Base-by-base conservation (phyloP, 495 filamentous ascomycete species). In the Penicillium nucicola region DNA sequence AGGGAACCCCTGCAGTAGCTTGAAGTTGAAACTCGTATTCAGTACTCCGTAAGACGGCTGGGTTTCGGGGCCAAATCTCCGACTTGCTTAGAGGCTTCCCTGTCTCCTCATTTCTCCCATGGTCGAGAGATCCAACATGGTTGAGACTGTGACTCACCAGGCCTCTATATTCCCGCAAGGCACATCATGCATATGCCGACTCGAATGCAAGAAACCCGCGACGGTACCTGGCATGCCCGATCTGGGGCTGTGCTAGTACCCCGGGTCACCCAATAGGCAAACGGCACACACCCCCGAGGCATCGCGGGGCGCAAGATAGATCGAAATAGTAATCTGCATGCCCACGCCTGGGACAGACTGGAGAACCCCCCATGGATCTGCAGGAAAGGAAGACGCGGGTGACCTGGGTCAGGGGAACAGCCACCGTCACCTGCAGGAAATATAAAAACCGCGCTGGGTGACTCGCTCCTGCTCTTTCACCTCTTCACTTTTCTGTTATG, bases 391-490 rank as follows among this genome's bases (percentile, higher is more conserved):
- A n/a, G 15, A 48, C 25, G 28, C 45, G 22, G 22, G 13, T 54
- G 50, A 52, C 52, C 43, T 36, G 57, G 55, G 50, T 57, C 50
- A 50, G 47, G 37, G 46, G 45, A 31, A 41, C 52, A 54, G 22
- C 22, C 45, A 14, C 5, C 40, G 53, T 49, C 53, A 55, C 35
- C 53, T 39, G 41, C 33, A n/a, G 20, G 17, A 18, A n/a, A 12
- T 19, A 40, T 38, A 38, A 39, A 48, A 40, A 33, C 22, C 13
- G 14, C 9, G 17, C 25, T 28, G 1, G 2, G 25, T 9, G 25
- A 28, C 5, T 15, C 31, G 5, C 8, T 18, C 3, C 32, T 31
- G 20, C 13, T 12, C 25, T 4, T 13, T n/a, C 2, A n/a, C 8
- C 22, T 33, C 31, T 38, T 23, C 34, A 38, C 34, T n/a, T 23